A percentile compares a stretch with the other conserved stretches of the same genome.
Conservation (phyloP, 352 stramenopile species). For the Pythium vanterpoolii region DNA sequence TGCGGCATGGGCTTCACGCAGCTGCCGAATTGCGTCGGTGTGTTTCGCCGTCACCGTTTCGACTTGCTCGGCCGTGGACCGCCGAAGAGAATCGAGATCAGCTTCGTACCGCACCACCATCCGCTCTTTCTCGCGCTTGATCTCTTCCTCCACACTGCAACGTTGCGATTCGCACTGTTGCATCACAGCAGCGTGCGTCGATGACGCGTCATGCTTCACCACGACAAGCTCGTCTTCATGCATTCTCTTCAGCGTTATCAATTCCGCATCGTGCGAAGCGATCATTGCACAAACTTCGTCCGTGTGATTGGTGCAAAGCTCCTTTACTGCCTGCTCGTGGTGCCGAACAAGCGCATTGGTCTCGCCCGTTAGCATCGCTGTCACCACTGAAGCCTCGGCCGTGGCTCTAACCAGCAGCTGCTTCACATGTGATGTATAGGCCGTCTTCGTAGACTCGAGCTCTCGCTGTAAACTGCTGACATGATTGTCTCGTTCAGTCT, state of each 20-base stretch:
- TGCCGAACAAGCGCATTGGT: background rate
- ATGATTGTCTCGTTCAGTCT: background rate
- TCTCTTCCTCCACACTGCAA: slow-evolving; percentile 2
- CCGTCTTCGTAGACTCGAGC: background rate
- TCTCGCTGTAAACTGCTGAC: background rate
- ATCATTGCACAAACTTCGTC: background rate
- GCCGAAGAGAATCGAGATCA: slow-evolving; percentile 38
- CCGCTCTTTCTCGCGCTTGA: slow-evolving; percentile 21
- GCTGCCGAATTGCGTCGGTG: slow-evolving; percentile 29
- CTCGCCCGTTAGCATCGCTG: background rate
- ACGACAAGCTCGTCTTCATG: slow-evolving; percentile 25
- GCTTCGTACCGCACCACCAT: slow-evolving; percentile 43
- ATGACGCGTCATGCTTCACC: background rate
- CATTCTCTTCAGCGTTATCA: background rate
- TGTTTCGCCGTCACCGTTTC: slow-evolving; percentile 28
- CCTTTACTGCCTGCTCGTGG: background rate
- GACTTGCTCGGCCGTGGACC: slow-evolving; percentile 32
- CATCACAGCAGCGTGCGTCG: slow-evolving; percentile 9
- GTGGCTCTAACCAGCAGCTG: slow-evolving; percentile 1
- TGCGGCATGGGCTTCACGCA: slow-evolving; percentile 41
- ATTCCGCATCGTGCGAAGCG: background rate
- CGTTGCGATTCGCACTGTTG: slow-evolving; percentile 20
- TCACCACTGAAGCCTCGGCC: slow-evolving; percentile 2
- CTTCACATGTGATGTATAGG: slow-evolving; percentile 1
- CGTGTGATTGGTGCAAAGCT: background rate